Evolutionary conservation across 2,329 filamentous ascomycete genomes (phyloP).

Genomic region (Neonectria punicea): DNA sequence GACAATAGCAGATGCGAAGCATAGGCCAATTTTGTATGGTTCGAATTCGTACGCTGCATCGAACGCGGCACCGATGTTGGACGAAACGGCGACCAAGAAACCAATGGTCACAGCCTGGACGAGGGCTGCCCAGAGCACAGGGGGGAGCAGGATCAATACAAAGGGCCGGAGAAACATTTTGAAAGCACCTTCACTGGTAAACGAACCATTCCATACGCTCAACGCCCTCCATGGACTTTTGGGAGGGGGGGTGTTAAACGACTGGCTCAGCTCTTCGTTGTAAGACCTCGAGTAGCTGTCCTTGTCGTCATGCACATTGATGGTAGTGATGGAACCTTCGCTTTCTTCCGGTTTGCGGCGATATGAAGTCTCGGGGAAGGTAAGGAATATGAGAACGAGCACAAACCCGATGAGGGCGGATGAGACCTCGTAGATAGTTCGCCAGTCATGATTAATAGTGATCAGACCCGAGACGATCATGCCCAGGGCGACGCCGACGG

Average conservation of each 20-base stretch:
- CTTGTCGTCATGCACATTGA: constrained; percentile 19
- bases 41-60: constrained; percentile 54
- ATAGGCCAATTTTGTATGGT: constrained; percentile 60
- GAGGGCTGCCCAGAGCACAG: constrained; percentile 65
- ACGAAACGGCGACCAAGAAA: constrained; percentile 64
- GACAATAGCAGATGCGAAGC: constrained; percentile 60
- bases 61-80: constrained; percentile 61
- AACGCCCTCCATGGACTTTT: constrained; percentile 49
- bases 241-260: constrained; percentile 25
- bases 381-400: constrained; percentile 60
- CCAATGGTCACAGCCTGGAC: constrained; percentile 66
- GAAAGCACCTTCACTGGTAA: constrained; percentile 58
- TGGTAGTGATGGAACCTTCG: constrained; percentile 7
- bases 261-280: constrained; percentile 26
- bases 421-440: constrained; percentile 63
- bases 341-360: constrained; percentile 41
- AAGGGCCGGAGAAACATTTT: constrained; percentile 62
- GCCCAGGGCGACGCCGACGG: constrained; percentile 55
- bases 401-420: constrained; percentile 60
- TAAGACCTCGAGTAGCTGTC: constrained; percentile 26
- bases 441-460: constrained; percentile 59
- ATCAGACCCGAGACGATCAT: constrained; percentile 59
- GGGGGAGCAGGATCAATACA: constrained; percentile 60
- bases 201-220: constrained; percentile 51
- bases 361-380: constrained; percentile 66